phyloP scores from a whole-genome alignment of 495 filamentous ascomycete genomes.

The Neurospora hispaniola region DNA sequence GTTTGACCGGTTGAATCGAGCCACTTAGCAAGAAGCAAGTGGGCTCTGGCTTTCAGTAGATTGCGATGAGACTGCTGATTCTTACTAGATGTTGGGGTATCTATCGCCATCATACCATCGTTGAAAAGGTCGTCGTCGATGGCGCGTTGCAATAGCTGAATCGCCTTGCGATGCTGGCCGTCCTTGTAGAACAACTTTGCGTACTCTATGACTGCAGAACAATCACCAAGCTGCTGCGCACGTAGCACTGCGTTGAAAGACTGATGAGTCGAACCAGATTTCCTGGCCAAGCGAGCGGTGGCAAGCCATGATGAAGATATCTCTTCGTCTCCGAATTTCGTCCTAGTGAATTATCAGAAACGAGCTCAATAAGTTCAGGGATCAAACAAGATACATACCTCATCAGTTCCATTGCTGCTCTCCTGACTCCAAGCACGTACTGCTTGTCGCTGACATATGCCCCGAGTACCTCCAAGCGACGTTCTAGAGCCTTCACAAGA shows the following conservation, averaged over 20 bases:
- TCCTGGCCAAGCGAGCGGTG: slow-evolving; percentile 76
- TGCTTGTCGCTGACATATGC: slow-evolving; percentile 86
- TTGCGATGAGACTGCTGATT: slow-evolving; percentile 38
- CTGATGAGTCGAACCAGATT: slow-evolving; percentile 67
- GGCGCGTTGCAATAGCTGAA: slow-evolving; percentile 76
- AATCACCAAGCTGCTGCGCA: slow-evolving; percentile 72
- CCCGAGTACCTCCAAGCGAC: slow-evolving; percentile 73
- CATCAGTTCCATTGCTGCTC: slow-evolving; percentile 73
- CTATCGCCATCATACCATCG: slow-evolving; percentile 21
- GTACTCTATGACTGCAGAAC: slow-evolving; percentile 84
- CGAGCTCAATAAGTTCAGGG: slow-evolving; percentile 15
- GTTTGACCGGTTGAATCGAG: slow-evolving; percentile 87
- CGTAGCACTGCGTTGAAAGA: slow-evolving; percentile 90
- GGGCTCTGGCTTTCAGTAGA: slow-evolving; percentile 52
- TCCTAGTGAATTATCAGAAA: slow-evolving; percentile 29
- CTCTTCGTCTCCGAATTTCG: slow-evolving; percentile 48
- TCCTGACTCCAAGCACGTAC: slow-evolving; percentile 77
- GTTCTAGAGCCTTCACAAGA: slow-evolving; percentile 51
- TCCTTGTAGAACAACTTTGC: slow-evolving; percentile 89
- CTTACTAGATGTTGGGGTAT: slow-evolving; percentile 35
- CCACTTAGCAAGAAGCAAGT: slow-evolving; percentile 92
- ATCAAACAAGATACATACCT: slow-evolving; percentile 32
- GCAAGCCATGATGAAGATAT: slow-evolving; percentile 79
- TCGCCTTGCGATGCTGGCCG: slow-evolving; percentile 88
- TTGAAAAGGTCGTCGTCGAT: slow-evolving; percentile 63